Percentiles rank a stretch among this genome's conserved stretches.
phyloP scores from a whole-genome alignment of 1,139 yeast genomes.

The Yamadazyma songkhlaensis region DNA sequence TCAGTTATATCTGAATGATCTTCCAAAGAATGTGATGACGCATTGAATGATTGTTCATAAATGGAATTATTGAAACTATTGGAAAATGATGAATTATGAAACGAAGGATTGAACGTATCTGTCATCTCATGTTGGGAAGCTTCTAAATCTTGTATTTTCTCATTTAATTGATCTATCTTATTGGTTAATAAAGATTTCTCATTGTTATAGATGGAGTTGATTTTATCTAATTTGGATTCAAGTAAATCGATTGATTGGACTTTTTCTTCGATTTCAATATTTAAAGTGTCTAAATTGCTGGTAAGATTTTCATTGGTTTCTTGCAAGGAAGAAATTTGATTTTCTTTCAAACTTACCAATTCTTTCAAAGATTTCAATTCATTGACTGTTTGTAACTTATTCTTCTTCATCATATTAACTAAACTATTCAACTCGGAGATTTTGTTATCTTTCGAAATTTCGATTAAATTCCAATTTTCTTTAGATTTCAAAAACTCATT shows the following conservation, averaged over 20 bases:
- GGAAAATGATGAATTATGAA: background rate
- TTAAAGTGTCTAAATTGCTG: conserved; percentile 29
- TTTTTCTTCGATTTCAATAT: conserved; percentile 10
- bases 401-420: conserved; percentile 32
- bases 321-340: conserved; percentile 15
- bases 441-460: conserved; percentile 47
- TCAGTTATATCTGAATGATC: conserved; percentile 5
- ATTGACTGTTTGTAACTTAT: conserved; percentile 26
- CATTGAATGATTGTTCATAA: conserved; percentile 11
- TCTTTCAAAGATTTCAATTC: conserved; percentile 28
- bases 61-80: conserved; percentile 8
- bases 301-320: conserved; percentile 31
- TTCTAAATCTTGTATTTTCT: conserved; percentile 8
- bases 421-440: conserved; percentile 43
- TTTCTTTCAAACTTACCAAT: conserved; percentile 23
- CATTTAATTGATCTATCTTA: conserved; percentile 26
- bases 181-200: conserved; percentile 28
- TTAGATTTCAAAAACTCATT: conserved; percentile 65
- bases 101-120: background rate
- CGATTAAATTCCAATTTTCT: conserved; percentile 65
- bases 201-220: conserved; percentile 23
- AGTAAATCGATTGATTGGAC: conserved; percentile 3
- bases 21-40: conserved; percentile 9
- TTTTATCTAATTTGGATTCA: conserved; percentile 11
- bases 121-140: background rate